A percentile compares a stretch with the other conserved stretches of the same genome.
Conservation (phyloP, 495 filamentous ascomycete genomes). For the Xylaria venustula region DNA sequence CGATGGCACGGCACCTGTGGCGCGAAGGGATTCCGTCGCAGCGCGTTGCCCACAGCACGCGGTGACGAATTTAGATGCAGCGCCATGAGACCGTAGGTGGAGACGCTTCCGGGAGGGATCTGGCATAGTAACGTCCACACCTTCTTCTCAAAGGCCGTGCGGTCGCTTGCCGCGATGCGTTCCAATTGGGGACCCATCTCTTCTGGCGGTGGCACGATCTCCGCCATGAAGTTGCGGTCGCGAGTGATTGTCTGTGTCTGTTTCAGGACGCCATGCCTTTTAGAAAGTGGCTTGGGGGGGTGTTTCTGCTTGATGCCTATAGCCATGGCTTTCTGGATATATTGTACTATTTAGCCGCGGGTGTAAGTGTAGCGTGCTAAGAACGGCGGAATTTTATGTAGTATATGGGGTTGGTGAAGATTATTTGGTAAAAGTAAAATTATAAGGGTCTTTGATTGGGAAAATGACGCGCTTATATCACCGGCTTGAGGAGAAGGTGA, state of each 20-base stretch:
- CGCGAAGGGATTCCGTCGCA: slow-evolving; percentile 69
- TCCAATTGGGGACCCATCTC: slow-evolving; percentile 28
- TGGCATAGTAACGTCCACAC: slow-evolving; percentile 66
- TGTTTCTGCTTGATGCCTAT: background rate
- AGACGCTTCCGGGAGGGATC: slow-evolving; percentile 68
- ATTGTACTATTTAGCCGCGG: background rate
- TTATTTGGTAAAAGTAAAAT: background rate
- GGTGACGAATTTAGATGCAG: slow-evolving; percentile 66
- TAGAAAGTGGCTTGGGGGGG: background rate
- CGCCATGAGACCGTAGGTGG: slow-evolving; percentile 71
- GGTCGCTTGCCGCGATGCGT: slow-evolving; percentile 38
- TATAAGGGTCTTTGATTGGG: background rate
- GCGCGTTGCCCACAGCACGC: slow-evolving; percentile 76
- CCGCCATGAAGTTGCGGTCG: background rate
- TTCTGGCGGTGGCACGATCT: slow-evolving; percentile 16
- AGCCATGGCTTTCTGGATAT: background rate
- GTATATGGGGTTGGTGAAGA: too few relatives aligned
- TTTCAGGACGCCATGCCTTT: background rate
- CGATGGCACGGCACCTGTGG: slow-evolving; percentile 60
- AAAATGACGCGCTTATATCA: background rate
- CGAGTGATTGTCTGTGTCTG: background rate
- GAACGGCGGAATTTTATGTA: background rate
- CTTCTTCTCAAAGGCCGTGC: slow-evolving; percentile 56
- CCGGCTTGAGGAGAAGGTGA: background rate
- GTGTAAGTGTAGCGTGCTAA: background rate